phyloP scores from a whole-genome alignment of 2,329 filamentous ascomycete genomes.

The Beauveria australis region DNA sequence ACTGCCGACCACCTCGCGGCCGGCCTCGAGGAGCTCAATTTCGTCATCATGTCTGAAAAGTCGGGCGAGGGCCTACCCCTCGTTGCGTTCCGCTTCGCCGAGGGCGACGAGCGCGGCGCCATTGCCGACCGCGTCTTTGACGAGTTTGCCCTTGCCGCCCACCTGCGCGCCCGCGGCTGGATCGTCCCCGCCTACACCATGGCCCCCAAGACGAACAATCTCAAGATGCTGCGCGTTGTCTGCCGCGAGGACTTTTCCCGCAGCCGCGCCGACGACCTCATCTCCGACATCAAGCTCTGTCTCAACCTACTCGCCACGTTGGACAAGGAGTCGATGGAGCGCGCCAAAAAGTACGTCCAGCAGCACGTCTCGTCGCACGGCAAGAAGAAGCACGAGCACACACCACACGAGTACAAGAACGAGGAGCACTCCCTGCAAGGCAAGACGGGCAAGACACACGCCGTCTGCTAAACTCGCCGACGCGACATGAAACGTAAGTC shows the following conservation, averaged over 20 bases:
- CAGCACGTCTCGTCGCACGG: slow-evolving; percentile 45
- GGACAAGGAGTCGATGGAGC: slow-evolving; percentile 62
- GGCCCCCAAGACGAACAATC: slow-evolving; percentile 73
- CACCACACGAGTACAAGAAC: slow-evolving; percentile 41
- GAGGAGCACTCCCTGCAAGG: slow-evolving; percentile 85
- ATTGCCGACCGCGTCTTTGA: slow-evolving; percentile 54
- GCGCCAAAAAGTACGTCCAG: slow-evolving; percentile 58
- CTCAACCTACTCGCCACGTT: slow-evolving; percentile 63
- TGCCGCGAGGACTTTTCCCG: slow-evolving; percentile 88
- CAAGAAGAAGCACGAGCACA: slow-evolving; percentile 39
- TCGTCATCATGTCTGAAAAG: slow-evolving; percentile 80
- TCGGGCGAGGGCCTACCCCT: slow-evolving; percentile 74
- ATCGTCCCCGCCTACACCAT: slow-evolving; percentile 95
- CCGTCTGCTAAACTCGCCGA: slow-evolving; percentile 54
- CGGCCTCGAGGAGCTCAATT: slow-evolving; percentile 65
- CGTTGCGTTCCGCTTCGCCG: slow-evolving; percentile 74
- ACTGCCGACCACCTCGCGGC: slow-evolving; percentile 80
- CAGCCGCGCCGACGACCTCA: slow-evolving; percentile 68
- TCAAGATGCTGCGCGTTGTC: slow-evolving; percentile 90
- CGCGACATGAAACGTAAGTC: background rate
- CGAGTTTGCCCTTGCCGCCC: slow-evolving; percentile 74
- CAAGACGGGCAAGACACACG: slow-evolving; percentile 85
- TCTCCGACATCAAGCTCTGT: slow-evolving; percentile 72
- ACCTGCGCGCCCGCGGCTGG: slow-evolving; percentile 81
- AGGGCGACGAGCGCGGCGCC: slow-evolving; percentile 40